phyloP scores from a whole-genome alignment of 257 asterid species.

The Petunia axillaris region DNA sequence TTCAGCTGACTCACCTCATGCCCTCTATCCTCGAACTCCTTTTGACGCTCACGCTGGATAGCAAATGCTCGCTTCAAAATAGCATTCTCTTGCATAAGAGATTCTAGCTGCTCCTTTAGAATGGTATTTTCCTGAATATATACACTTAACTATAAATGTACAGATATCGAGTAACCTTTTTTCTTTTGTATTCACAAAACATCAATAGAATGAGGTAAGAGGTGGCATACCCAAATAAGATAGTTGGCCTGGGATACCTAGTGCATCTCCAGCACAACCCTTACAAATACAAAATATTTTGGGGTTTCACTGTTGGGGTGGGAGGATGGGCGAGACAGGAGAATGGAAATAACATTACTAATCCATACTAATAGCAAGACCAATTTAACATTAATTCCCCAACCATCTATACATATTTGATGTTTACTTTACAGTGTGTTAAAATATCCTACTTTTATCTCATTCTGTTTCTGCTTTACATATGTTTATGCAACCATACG shows the following conservation, averaged over 20 bases:
- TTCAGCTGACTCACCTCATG: constrained; percentile 81
- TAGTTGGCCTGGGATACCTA: background rate
- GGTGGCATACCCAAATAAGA: background rate
- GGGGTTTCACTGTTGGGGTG: constrained; percentile 5
- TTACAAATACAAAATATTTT: constrained; percentile 5
- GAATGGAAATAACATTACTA: background rate
- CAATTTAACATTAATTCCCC: background rate
- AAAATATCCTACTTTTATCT: background rate
- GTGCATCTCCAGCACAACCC: constrained; percentile 6
- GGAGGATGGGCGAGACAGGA: background rate
- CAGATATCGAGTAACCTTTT: background rate
- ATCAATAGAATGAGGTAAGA: background rate
- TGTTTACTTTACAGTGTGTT: background rate
- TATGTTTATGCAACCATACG: constrained; percentile 16
- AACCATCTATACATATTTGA: constrained; percentile 2
- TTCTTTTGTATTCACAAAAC: background rate
- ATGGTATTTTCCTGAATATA: constrained; percentile 58
- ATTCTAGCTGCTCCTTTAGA: constrained; percentile 81
- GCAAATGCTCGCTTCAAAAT: constrained; percentile 84
- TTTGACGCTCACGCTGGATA: constrained; percentile 84
- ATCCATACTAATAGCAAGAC: constrained; percentile 17
- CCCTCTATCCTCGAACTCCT: constrained; percentile 77
- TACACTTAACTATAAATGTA: background rate
- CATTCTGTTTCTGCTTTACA: background rate
- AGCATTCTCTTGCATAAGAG: constrained; percentile 66